Evolutionary conservation across 345 rosid species (phyloP).

Genomic region (Geranium rotundifolium): DNA sequence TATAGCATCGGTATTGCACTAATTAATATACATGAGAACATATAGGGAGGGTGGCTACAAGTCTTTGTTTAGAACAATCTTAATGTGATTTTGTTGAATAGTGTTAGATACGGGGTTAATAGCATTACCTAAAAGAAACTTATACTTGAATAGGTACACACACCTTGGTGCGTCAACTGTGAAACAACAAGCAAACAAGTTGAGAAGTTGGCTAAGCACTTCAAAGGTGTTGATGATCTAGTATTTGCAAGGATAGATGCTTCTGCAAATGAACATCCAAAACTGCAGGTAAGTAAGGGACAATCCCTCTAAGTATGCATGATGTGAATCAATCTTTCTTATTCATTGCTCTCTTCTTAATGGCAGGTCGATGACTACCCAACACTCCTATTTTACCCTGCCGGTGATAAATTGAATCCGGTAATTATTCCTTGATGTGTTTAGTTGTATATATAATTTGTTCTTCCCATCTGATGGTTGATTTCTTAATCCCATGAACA

Average conservation of each 20-base stretch:
- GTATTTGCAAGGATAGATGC: constrained; percentile 79
- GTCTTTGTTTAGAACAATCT: background rate
- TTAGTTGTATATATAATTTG: background rate
- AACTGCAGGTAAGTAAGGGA: constrained; percentile 48
- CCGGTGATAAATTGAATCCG: constrained; percentile 50
- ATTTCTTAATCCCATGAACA: constrained; percentile 12
- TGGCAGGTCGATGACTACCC: constrained; percentile 65
- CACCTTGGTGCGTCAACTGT: constrained; percentile 79
- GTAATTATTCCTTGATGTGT: constrained; percentile 19
- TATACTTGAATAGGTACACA: constrained; percentile 36
- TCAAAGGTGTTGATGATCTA: constrained; percentile 48
- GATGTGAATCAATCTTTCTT: too few species aligned
- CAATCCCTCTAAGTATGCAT: background rate
- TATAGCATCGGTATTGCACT: too few species aligned
- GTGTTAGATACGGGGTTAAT: background rate
- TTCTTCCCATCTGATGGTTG: constrained; percentile 10
- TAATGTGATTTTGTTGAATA: background rate
- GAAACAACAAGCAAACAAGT: constrained; percentile 63
- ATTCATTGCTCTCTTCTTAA: background rate
- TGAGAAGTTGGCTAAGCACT: constrained; percentile 81
- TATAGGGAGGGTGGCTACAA: background rate
- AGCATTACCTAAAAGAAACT: background rate
- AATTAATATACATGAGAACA: background rate
- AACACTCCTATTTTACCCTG: constrained; percentile 47
- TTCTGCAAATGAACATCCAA: constrained; percentile 73